Percentiles rank a stretch among this genome's conserved stretches.
Conservation (phyloP, 495 filamentous ascomycete species). For the Talaromyces liani region DNA sequence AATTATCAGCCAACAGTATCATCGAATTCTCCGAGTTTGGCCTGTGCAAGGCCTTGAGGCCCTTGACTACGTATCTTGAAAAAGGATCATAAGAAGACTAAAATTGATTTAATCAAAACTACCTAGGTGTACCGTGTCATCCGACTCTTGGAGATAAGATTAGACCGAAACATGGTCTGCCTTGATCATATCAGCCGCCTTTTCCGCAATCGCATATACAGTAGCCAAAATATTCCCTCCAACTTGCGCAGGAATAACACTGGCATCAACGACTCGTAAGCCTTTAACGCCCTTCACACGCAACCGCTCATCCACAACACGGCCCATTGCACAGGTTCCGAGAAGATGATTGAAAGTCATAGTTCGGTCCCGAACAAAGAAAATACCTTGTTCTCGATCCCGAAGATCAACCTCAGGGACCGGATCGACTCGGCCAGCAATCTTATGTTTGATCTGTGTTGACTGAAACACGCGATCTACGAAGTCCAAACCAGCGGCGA, state of each 20-base stretch:
- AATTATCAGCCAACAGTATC: too few relatives aligned
- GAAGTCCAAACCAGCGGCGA: conserved; percentile 22
- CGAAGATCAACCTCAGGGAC: conserved; percentile 14
- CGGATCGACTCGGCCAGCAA: conserved; percentile 15
- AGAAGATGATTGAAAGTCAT: conserved; percentile 18
- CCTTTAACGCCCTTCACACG: conserved; percentile 40
- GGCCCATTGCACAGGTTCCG: conserved; percentile 50
- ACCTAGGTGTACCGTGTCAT: too few relatives aligned
- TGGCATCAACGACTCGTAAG: conserved; percentile 48
- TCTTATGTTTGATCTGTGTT: conserved; percentile 11
- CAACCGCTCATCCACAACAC: conserved; percentile 41
- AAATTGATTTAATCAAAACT: too few relatives aligned
- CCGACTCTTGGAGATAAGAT: too few relatives aligned
- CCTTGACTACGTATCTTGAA: too few relatives aligned
- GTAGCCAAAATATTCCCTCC: conserved; percentile 46
- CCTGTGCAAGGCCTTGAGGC: too few relatives aligned
- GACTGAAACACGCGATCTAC: conserved; percentile 17
- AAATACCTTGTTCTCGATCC: conserved; percentile 9
- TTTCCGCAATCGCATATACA: conserved; percentile 47
- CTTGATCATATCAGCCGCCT: conserved; percentile 39
- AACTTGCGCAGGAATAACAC: conserved; percentile 44
- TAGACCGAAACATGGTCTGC: conserved; percentile 12
- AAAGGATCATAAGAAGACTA: too few relatives aligned
- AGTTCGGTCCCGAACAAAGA: conserved; percentile 10
- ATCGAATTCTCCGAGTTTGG: too few relatives aligned